Evolutionary conservation across 768 basidiomycete species (phyloP).

Genomic region (Lactarius akahatsu): DNA sequence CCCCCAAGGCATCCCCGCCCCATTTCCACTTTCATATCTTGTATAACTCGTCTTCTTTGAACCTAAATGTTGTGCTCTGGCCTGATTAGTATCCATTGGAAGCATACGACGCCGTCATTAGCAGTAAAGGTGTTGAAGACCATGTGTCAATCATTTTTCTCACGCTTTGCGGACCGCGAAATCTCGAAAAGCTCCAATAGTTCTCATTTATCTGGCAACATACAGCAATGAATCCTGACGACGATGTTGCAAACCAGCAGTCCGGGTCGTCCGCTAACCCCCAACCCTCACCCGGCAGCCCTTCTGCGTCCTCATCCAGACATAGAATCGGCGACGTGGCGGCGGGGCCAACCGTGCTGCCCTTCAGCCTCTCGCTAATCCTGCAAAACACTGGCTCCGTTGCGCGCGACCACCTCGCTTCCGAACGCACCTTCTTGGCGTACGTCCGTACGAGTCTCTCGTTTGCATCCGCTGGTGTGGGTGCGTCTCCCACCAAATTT

Average conservation of each 20-base stretch:
- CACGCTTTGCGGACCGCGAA: background rate
- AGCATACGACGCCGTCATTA: too few species aligned
- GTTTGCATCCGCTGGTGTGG: conserved; percentile 51
- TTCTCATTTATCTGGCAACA: background rate
- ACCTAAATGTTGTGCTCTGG: background rate
- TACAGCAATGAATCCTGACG: background rate
- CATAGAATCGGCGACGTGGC: background rate
- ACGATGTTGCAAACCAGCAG: background rate
- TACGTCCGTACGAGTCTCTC: conserved; percentile 52
- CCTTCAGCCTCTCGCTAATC: conserved; percentile 30
- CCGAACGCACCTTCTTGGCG: conserved; percentile 52
- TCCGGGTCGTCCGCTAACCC: background rate
- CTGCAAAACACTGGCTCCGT: conserved; percentile 50
- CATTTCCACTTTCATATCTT: too few species aligned
- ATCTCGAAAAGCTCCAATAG: background rate
- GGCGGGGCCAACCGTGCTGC: conserved; percentile 12
- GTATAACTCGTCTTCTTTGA: background rate
- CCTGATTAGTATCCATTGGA: background rate
- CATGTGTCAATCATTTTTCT: too few species aligned
- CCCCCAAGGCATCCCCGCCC: too few species aligned
- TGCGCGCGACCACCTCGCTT: conserved; percentile 53
- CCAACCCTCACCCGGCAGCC: background rate
- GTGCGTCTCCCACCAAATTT: conserved; percentile 33
- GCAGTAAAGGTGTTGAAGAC: too few species aligned
- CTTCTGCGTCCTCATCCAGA: background rate